Conservation (phyloP, 768 basidiomycete species). For the Gymnopilus dilepis region DNA sequence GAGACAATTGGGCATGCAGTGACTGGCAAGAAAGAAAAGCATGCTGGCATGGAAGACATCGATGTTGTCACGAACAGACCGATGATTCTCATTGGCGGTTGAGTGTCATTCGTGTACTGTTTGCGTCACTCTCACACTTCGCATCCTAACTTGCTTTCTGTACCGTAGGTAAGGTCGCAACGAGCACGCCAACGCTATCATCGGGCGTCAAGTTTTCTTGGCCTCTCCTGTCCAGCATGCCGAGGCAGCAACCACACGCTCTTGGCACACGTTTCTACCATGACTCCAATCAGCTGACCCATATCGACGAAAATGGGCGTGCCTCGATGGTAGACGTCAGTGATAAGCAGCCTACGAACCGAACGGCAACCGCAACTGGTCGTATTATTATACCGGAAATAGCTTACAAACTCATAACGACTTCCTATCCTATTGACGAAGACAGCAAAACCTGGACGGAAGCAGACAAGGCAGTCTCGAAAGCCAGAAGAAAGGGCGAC, state of each 20-base stretch:
- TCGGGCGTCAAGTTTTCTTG: background rate
- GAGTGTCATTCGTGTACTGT: slow-evolving; percentile 49
- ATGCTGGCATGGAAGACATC: slow-evolving; percentile 84
- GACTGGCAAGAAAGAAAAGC: slow-evolving; percentile 75
- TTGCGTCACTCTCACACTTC: slow-evolving; percentile 22
- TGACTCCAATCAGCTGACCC: slow-evolving; percentile 54
- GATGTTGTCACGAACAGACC: slow-evolving; percentile 79
- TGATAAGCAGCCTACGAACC: slow-evolving; percentile 61
- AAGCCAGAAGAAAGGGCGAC: slow-evolving; percentile 70
- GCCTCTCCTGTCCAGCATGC: background rate
- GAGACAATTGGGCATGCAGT: slow-evolving; percentile 68
- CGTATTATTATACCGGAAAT: slow-evolving; percentile 67
- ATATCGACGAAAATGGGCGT: slow-evolving; percentile 72
- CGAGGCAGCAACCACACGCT: background rate
- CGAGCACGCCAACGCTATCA: background rate
- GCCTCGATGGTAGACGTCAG: slow-evolving; percentile 87
- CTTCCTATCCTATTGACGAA: slow-evolving; percentile 38
- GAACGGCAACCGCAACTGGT: slow-evolving; percentile 78
- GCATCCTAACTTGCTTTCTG: slow-evolving; percentile 19
- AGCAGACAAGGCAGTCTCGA: slow-evolving; percentile 45
- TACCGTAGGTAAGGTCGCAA: slow-evolving; percentile 12
- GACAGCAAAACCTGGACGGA: slow-evolving; percentile 10
- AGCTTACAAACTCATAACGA: slow-evolving; percentile 69
- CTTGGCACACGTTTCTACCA: slow-evolving; percentile 26
- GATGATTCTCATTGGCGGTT: slow-evolving; percentile 96